Base-by-base conservation (phyloP, 129 eudicot species). In the Flaveria bidentis region DNA sequence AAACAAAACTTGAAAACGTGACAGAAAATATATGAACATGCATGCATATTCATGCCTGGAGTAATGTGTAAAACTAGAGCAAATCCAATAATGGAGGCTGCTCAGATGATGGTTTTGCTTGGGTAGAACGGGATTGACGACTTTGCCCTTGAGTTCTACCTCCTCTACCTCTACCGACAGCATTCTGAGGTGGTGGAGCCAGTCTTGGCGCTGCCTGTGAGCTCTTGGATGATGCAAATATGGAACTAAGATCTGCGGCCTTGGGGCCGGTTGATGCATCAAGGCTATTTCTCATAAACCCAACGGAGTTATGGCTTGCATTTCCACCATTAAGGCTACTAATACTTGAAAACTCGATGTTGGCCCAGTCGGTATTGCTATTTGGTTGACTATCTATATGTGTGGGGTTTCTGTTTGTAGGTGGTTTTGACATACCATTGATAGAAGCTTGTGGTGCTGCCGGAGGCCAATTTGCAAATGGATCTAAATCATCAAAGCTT, bases 161-260 rank as follows among this genome's bases (percentile, higher is more conserved):
- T 74, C 97, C 98, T 75, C 97, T 82, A 22, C 88, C 98, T 87
- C 98, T 87, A 72, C 97, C 96, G 46, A 91, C 91, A 47, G 97
- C 91, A 55, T 88, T 91, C 44, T 72, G 50, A 10, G 98, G 98
- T 20, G 98, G 98, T 28, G 98, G 98, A 52, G 98, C 97, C 39
- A 93, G 83, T 83, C 90, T 88, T 33, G 69, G 91, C 56, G 98
- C 92, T 4, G 30, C 71, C 63, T 76, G 73, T 14, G 79, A 45
- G 75, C 82, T 93, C 72, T 74, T 86, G 69, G 65, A 72, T 16
- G 96, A 66, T 46, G 86, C 66, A 81, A 93, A 93, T 46, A 93
- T 91, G 16, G 96, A 91, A 46, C 88, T 88, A 47, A 93, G 76
- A 76, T 91, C 96, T 4, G 85, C 69, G 60, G 93, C 65, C 57